Conservation (phyloP, 805 yeast genomes). For the Wickerhamomyces subpelliculosus region DNA sequence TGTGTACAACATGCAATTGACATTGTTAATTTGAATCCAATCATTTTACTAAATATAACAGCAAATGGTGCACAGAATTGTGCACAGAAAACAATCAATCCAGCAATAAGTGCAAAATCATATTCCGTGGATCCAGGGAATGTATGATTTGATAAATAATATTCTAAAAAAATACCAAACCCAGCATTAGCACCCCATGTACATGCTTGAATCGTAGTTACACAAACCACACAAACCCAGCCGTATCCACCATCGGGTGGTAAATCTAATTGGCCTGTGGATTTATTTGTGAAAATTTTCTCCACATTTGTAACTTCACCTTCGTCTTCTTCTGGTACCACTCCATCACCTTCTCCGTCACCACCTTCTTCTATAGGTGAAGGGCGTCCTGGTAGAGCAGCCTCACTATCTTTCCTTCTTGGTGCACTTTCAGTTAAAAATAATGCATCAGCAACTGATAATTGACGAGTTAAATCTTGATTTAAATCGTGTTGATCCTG, state of each 20-base stretch:
- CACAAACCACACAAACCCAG: constrained; percentile 53
- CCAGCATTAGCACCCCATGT: constrained; percentile 68
- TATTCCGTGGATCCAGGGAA: constrained; percentile 49
- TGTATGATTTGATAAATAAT: constrained; percentile 41
- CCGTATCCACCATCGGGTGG: constrained; percentile 67
- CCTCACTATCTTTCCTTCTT: too few species aligned
- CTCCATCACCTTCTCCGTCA: too few species aligned
- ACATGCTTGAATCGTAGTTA: constrained; percentile 43
- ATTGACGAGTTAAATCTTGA: too few species aligned
- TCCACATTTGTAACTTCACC: constrained; percentile 15
- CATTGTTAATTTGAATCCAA: constrained; percentile 45
- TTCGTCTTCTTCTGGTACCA: too few species aligned
- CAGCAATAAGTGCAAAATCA: constrained; percentile 65
- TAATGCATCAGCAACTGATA: too few species aligned
- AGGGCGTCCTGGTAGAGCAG: too few species aligned
- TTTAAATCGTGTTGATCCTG: too few species aligned
- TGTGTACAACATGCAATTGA: constrained; percentile 42
- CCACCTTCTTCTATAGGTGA: too few species aligned
- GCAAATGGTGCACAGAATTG: constrained; percentile 56
- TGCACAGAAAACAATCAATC: constrained; percentile 49
- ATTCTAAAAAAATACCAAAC: constrained; percentile 57
- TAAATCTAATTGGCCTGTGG: constrained; percentile 27
- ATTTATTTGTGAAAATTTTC: constrained; percentile 28
- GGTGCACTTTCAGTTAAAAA: too few species aligned
- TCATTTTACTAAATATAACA: constrained; percentile 36